These are phyloP conservation scores for Selaginella tamariscina DNA, from an alignment of 75 land plant species.

Conservation along the genomic window DNA sequence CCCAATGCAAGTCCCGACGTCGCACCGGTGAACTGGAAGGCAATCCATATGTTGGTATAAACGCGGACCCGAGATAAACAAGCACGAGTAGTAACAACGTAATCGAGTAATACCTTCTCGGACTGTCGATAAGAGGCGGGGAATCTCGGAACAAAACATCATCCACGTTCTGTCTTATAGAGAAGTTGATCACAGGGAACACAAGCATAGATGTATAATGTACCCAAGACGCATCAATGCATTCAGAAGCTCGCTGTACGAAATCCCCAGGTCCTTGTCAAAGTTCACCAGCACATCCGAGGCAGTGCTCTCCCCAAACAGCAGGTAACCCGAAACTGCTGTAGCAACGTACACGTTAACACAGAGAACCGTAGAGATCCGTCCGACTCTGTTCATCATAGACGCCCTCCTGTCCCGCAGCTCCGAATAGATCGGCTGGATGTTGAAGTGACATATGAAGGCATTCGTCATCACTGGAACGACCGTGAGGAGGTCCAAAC, in stretches of 20 bases:
- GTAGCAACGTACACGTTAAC: conserved; percentile 57
- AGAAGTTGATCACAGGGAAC: conserved; percentile 91
- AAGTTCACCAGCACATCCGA: conserved; percentile 83
- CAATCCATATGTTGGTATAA: conserved; percentile 91
- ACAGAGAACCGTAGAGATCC: conserved; percentile 62
- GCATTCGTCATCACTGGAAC: conserved; percentile 97
- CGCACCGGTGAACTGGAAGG: conserved; percentile 96
- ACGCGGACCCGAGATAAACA: conserved; percentile 63
- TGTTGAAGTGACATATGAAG: conserved; percentile 85
- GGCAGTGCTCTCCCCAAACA: conserved; percentile 78
- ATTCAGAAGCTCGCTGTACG: conserved; percentile 48
- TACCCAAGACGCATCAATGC: conserved; percentile 72
- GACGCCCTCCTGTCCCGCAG: conserved; percentile 49
- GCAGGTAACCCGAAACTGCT: conserved; percentile 75
- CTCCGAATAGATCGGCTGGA: conserved; percentile 86
- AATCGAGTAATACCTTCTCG: conserved; percentile 29
- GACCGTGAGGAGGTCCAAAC: conserved; percentile 84
- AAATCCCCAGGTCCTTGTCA: conserved; percentile 71
- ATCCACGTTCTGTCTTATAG: conserved; percentile 67
- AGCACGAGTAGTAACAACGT: conserved; percentile 42
- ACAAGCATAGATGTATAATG: conserved; percentile 74
- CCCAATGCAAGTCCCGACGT: conserved; percentile 87
- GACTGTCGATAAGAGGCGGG: conserved; percentile 38
- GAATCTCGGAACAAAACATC: conserved; percentile 40
- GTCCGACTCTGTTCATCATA: conserved; percentile 71